Conservation (phyloP, 495 filamentous ascomycete species). For the Hypoxylon crocopeplum region DNA sequence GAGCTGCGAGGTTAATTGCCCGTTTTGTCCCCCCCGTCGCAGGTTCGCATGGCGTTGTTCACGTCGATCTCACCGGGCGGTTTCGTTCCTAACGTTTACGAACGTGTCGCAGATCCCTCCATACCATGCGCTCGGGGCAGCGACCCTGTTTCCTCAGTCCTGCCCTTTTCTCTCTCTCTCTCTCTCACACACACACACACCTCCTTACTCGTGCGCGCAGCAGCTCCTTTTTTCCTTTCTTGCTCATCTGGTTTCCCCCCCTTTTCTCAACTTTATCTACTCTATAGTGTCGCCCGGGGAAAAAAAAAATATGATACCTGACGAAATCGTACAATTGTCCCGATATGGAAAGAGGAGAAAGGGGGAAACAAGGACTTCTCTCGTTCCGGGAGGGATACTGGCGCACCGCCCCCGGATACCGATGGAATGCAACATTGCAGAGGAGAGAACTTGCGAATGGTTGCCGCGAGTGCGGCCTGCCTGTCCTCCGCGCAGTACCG, state of each 20-base stretch:
- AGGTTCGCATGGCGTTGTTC: conserved; percentile 5
- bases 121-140: conserved; percentile 11
- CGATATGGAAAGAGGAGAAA: too few relatives aligned
- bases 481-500: background rate
- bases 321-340: conserved; percentile 1
- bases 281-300: too few relatives aligned
- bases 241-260: too few relatives aligned
- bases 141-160: conserved; percentile 1
- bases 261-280: too few relatives aligned
- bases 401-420: background rate
- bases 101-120: conserved; percentile 23
- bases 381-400: background rate
- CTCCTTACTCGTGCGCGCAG: too few relatives aligned
- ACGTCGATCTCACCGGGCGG: conserved; percentile 22
- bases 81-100: conserved; percentile 24
- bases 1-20: background rate
- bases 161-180: conserved; percentile 9
- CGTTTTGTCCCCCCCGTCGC: background rate
- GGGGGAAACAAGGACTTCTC: background rate
- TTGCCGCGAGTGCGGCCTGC: conserved; percentile 6
- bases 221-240: too few relatives aligned
- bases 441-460: background rate
- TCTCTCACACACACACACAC: too few relatives aligned
- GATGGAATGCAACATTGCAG: background rate
- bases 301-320: too few relatives aligned